Conservation (phyloP, 495 filamentous ascomycete genomes). For the Tetracladium setigerum region DNA sequence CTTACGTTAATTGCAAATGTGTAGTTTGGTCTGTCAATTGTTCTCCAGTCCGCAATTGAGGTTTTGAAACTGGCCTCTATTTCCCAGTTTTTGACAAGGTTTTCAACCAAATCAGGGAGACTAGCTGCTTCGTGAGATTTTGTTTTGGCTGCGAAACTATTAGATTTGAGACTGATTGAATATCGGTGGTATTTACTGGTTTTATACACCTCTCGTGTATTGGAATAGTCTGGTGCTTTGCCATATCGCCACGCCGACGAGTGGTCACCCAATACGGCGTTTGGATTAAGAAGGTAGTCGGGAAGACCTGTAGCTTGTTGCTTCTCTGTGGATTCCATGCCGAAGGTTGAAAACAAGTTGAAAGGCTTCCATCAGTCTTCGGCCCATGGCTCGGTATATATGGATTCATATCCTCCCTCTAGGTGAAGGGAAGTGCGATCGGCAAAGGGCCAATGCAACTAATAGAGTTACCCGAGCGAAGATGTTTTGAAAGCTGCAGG, state of each 20-base stretch:
- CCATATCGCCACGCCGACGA: slow-evolving; percentile 50
- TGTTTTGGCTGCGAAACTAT: slow-evolving; percentile 39
- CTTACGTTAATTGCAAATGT: slow-evolving; percentile 47
- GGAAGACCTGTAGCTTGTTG: slow-evolving; percentile 27
- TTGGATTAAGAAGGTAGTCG: slow-evolving; percentile 52
- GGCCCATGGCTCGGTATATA: too few species aligned
- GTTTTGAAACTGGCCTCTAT: slow-evolving; percentile 62
- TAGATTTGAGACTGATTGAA: not conserved
- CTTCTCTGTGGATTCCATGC: too few species aligned
- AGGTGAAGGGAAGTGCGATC: too few species aligned
- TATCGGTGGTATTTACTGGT: slow-evolving; percentile 33
- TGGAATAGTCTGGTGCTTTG: slow-evolving; percentile 49
- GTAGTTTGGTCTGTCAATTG: slow-evolving; percentile 48
- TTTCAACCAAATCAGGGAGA: slow-evolving; percentile 53
- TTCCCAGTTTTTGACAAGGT: slow-evolving; percentile 68
- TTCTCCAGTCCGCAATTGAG: slow-evolving; percentile 52
- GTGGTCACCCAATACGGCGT: slow-evolving; percentile 50
- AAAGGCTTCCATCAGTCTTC: too few species aligned
- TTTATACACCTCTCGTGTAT: slow-evolving; percentile 43
- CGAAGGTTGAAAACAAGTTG: too few species aligned
- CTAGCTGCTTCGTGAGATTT: slow-evolving; percentile 43
- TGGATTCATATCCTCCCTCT: too few species aligned
- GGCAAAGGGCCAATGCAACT: too few species aligned
- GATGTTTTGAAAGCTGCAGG: too few species aligned
- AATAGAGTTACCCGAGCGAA: too few species aligned